phyloP scores from a whole-genome alignment of 306 rosid genomes.

The Ammopiptanthus mongolicus region DNA sequence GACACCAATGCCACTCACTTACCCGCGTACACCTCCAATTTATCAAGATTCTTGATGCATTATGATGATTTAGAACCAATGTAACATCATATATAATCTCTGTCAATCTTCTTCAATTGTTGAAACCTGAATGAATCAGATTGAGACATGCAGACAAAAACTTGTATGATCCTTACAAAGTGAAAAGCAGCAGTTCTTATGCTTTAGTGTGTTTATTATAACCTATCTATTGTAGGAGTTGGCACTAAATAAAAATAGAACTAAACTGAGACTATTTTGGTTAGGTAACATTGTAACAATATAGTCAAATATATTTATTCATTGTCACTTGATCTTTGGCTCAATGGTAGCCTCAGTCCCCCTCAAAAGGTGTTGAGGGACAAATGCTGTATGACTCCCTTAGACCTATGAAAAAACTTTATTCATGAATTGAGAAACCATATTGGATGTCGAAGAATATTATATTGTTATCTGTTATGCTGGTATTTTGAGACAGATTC shows the following conservation, averaged over 20 bases:
- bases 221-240: background rate
- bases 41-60: too few relatives aligned
- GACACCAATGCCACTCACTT: too few relatives aligned
- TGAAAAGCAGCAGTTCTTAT: background rate
- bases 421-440: background rate
- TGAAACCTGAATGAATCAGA: too few relatives aligned
- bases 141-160: too few relatives aligned
- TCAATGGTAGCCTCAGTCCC: background rate
- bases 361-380: background rate
- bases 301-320: background rate
- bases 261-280: background rate
- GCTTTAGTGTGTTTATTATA: background rate
- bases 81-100: too few relatives aligned
- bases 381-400: background rate
- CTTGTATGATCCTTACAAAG: too few relatives aligned
- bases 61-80: too few relatives aligned
- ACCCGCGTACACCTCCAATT: too few relatives aligned
- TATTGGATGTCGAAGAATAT: slow-evolving; percentile 5
- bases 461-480: background rate
- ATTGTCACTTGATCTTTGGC: background rate
- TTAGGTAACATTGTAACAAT: background rate
- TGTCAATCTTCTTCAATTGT: too few relatives aligned
- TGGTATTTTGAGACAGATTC: background rate
- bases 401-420: background rate
- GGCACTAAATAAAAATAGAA: background rate